Evolutionary conservation across 805 yeast species (phyloP).

Genomic region (Metschnikowia baotianmanensis): DNA sequence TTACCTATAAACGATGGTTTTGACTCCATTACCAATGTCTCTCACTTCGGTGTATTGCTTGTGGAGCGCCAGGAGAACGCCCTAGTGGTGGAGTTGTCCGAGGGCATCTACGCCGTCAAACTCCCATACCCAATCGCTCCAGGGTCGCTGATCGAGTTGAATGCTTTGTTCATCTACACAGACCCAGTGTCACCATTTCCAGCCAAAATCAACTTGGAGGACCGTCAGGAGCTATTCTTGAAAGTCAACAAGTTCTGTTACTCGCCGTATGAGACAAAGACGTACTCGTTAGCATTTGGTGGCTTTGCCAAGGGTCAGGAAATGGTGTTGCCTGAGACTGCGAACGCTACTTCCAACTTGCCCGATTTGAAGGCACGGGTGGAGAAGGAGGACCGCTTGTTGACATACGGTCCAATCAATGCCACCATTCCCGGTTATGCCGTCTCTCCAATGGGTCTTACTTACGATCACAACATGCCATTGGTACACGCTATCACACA

Average conservation of each 20-base stretch:
- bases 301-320: constrained; percentile 50
- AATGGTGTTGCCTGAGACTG: constrained; percentile 30
- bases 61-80: constrained; percentile 26
- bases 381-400: constrained; percentile 35
- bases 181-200: constrained; percentile 61
- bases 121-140: constrained; percentile 71
- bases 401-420: constrained; percentile 56
- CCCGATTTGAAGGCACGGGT: constrained; percentile 37
- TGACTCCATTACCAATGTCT: constrained; percentile 38
- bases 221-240: constrained; percentile 57
- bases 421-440: constrained; percentile 45
- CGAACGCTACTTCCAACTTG: constrained; percentile 19
- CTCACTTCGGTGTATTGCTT: constrained; percentile 42
- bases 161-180: constrained; percentile 48
- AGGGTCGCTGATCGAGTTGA: constrained; percentile 48
- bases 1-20: constrained; percentile 55
- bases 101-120: constrained; percentile 39
- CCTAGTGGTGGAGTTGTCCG: constrained; percentile 21
- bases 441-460: constrained; percentile 48
- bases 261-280: constrained; percentile 58
- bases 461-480: constrained; percentile 66
- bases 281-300: constrained; percentile 43
- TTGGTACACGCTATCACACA: constrained; percentile 57
- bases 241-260: constrained; percentile 54
- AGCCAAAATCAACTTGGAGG: constrained; percentile 53